A percentile compares a stretch with the other conserved stretches of the same genome.
These are phyloP conservation scores for Salix udensis DNA, from an alignment of 345 rosid genomes.

Conservation along the genomic window DNA sequence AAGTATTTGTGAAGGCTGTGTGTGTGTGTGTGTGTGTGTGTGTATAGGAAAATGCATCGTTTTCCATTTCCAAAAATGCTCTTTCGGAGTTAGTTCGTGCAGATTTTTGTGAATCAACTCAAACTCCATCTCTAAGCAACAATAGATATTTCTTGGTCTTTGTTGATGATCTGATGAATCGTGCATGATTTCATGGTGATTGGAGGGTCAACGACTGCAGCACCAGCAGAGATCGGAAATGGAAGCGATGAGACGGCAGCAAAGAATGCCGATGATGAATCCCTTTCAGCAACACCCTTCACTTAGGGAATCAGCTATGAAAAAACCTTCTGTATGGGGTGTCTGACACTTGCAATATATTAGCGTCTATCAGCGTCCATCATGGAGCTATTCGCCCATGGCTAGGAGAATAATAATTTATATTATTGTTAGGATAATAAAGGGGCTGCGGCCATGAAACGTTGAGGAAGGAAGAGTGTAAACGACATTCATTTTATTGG, in stretches of 20 bases:
- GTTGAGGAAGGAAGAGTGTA: too few relatives aligned
- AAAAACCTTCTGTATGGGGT: conserved; percentile 52
- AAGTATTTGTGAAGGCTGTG: too few relatives aligned
- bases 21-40: too few relatives aligned
- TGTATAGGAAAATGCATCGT: too few relatives aligned
- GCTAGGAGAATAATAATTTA: neutral
- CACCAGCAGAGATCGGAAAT: conserved; percentile 28
- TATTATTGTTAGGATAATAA: too few relatives aligned
- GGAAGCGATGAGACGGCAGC: conserved; percentile 44
- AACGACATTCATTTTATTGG: too few relatives aligned
- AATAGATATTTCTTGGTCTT: too few relatives aligned
- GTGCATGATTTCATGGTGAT: conserved; percentile 62
- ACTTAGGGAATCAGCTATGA: conserved; percentile 42
- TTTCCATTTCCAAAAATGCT: too few relatives aligned
- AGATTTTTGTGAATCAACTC: too few relatives aligned
- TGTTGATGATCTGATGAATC: conserved; percentile 32
- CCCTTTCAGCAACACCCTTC: conserved; percentile 46
- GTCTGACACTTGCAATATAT: conserved; percentile 20
- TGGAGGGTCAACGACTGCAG: conserved; percentile 34
- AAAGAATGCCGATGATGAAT: conserved; percentile 36
- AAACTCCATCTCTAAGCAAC: too few relatives aligned
- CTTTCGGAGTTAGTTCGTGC: too few relatives aligned
- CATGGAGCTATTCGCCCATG: neutral
- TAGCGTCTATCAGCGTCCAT: neutral
- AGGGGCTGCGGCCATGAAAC: too few relatives aligned